These are phyloP conservation scores for Naganishia liquefaciens DNA, from an alignment of 1,284 basidiomycete genomes.

Conservation along the genomic window DNA sequence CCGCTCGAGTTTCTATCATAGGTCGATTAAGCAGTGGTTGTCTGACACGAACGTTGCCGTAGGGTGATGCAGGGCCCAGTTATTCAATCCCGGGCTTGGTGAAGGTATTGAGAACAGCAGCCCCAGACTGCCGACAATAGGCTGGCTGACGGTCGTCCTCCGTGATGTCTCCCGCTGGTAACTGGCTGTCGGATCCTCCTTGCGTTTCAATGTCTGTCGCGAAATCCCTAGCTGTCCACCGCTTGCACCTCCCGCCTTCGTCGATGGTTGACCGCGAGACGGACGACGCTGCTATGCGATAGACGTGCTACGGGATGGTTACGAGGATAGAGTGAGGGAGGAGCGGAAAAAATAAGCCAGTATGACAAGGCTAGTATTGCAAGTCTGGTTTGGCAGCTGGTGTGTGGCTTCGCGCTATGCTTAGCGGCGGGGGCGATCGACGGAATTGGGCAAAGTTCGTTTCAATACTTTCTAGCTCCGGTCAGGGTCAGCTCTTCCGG, in stretches of 20 bases:
- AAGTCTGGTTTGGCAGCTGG: too few relatives aligned
- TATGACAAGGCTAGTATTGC: too few relatives aligned
- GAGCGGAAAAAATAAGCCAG: neutral
- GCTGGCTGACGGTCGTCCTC: too few relatives aligned
- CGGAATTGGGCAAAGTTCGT: too few relatives aligned
- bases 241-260: constrained; percentile 4
- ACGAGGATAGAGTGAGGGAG: neutral
- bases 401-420: constrained; percentile 18
- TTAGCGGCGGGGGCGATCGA: too few relatives aligned
- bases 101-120: too few relatives aligned
- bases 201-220: neutral
- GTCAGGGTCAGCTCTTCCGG: too few relatives aligned
- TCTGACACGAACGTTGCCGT: too few relatives aligned
- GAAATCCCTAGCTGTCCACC: neutral
- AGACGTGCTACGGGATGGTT: neutral
- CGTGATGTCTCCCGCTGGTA: neutral
- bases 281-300: neutral
- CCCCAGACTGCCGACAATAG: too few relatives aligned
- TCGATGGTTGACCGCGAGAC: constrained; percentile 4
- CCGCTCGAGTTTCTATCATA: constrained; percentile 18
- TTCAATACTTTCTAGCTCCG: too few relatives aligned
- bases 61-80: too few relatives aligned
- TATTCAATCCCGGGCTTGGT: too few relatives aligned
- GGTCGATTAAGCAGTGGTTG: neutral
- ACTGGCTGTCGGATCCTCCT: constrained; percentile 1